phyloP scores from a whole-genome alignment of 352 stramenopile species.

The Phytophthora citrophthora region DNA sequence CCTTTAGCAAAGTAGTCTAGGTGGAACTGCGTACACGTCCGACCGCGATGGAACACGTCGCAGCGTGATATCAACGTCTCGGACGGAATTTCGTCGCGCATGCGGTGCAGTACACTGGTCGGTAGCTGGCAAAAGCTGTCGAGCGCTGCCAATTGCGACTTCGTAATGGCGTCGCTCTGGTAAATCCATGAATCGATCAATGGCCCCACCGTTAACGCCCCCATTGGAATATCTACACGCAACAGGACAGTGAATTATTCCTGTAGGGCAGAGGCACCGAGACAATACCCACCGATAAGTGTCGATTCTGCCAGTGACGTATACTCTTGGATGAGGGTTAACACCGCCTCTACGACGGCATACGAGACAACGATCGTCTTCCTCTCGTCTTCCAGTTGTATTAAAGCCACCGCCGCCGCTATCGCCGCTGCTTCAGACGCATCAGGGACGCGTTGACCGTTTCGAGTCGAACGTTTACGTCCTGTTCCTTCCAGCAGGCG shows the following conservation, averaged over 20 bases:
- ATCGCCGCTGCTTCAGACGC: conserved; percentile 49
- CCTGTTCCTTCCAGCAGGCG: conserved; percentile 53
- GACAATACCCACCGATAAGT: conserved; percentile 48
- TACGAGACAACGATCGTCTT: conserved; percentile 60
- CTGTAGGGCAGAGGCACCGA: neutral
- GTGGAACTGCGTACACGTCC: conserved; percentile 59
- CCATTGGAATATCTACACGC: conserved; percentile 48
- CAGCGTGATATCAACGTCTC: conserved; percentile 50
- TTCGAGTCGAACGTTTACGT: conserved; percentile 12
- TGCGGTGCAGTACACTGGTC: conserved; percentile 42
- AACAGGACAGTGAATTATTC: neutral
- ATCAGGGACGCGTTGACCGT: conserved; percentile 12
- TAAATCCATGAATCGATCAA: conserved; percentile 79
- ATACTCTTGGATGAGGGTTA: conserved; percentile 43
- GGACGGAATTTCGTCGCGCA: conserved; percentile 64
- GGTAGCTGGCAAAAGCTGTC: conserved; percentile 56
- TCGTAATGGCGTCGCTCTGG: conserved; percentile 49
- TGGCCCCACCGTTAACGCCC: conserved; percentile 41
- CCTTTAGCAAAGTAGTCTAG: conserved; percentile 38
- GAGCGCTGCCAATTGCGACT: conserved; percentile 53
- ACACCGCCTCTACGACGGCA: conserved; percentile 49
- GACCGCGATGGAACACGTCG: conserved; percentile 62
- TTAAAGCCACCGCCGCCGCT: conserved; percentile 43
- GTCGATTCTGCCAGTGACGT: conserved; percentile 41
- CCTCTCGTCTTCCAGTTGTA: conserved; percentile 52